Conservation (phyloP, 257 asterid species). For the Solanum bulbocastanum region DNA sequence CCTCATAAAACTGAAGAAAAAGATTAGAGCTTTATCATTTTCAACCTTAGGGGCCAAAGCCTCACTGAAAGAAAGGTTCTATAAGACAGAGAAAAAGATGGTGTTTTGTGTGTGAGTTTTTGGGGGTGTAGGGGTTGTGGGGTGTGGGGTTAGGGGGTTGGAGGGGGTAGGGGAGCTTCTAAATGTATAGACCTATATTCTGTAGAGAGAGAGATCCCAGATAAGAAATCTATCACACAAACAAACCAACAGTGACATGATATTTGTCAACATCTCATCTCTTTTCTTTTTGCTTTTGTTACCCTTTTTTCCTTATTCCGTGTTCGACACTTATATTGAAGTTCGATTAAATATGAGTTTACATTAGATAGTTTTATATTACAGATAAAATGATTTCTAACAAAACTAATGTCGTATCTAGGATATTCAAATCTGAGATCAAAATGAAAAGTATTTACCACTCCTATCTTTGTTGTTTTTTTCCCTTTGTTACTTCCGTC, state of each 20-base stretch:
- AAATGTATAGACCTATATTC: background rate
- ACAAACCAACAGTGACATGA: constrained; percentile 3
- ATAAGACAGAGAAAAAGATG: constrained; percentile 39
- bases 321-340: no score
- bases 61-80: constrained; percentile 2
- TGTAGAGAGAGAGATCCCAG: background rate
- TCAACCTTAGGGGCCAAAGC: constrained; percentile 59
- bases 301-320: rapidly evolving
- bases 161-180: background rate
- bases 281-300: background rate
- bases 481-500: background rate
- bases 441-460: no score
- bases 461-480: no score
- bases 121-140: background rate
- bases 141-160: background rate
- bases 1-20: constrained; percentile 49
- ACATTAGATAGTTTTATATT: no score
- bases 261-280: background rate
- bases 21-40: constrained; percentile 29
- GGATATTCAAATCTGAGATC: rapidly evolving
- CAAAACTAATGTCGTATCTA: rapidly evolving
- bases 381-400: no score
- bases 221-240: constrained; percentile 5
- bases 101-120: background rate
- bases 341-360: rapidly evolving